Evolutionary conservation across 2,329 filamentous ascomycete genomes (phyloP).

Genomic region (Alternaria burnsii): DNA sequence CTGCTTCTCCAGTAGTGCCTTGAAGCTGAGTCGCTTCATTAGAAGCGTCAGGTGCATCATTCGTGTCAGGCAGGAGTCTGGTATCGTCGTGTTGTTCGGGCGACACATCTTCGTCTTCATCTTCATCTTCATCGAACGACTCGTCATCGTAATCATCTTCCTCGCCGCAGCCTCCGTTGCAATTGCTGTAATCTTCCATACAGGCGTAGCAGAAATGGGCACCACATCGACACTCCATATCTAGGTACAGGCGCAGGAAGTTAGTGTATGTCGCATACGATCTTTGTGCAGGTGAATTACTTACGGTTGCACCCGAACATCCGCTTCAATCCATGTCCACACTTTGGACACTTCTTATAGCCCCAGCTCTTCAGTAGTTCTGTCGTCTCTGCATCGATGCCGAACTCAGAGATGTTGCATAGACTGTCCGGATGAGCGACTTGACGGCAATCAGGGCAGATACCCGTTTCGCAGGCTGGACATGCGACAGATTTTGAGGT

Average conservation of each 20-base stretch:
- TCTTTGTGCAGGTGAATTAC: neutral
- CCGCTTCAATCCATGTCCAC: slow-evolving; percentile 56
- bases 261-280: neutral
- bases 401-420: slow-evolving; percentile 47
- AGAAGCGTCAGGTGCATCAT: neutral
- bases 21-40: neutral
- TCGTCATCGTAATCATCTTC: slow-evolving; percentile 35
- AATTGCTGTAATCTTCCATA: slow-evolving; percentile 43
- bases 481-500: slow-evolving; percentile 49
- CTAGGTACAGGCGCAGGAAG: neutral
- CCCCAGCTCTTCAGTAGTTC: slow-evolving; percentile 54
- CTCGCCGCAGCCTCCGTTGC: slow-evolving; percentile 32
- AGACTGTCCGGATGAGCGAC: slow-evolving; percentile 49
- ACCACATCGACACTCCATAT: slow-evolving; percentile 60
- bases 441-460: slow-evolving; percentile 58
- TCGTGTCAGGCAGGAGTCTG: neutral
- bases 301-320: slow-evolving; percentile 60
- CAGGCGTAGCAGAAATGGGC: slow-evolving; percentile 62
- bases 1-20: neutral
- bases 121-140: slow-evolving; percentile 21
- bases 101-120: slow-evolving; percentile 30
- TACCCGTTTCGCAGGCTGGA: slow-evolving; percentile 53
- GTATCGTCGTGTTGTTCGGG: slow-evolving; percentile 28
- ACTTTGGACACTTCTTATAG: slow-evolving; percentile 62
- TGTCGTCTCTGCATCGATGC: slow-evolving; percentile 49